Evolutionary conservation across 495 filamentous ascomycete species (phyloP), one percentile per base, ranked within the genome.

Genomic region (Penicillium samsonianum): DNA sequence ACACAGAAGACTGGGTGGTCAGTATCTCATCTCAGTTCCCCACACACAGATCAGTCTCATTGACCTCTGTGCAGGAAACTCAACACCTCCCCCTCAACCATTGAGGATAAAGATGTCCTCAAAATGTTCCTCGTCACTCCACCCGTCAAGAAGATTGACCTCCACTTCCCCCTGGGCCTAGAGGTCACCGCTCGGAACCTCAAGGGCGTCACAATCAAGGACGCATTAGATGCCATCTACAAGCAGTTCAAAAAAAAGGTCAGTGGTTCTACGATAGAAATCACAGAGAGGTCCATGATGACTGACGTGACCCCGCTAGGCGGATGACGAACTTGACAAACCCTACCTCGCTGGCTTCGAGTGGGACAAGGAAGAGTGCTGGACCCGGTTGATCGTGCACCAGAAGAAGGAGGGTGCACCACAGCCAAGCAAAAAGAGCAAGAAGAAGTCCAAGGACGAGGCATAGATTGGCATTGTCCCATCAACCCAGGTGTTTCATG

Each of bases 201-300:
- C 58, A 92, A 93, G 71, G 92, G 92, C 35, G 91, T 96, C 60
- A 96, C 92, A 38, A 90, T 96, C 79, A 96, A 95, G 78, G 92
- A 96, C 74, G 92, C 90, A 53, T 70, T 96, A 68, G 91, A 96
- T 72, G 92, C 89, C 63, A 96, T 96, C 78, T 79, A 94, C 82
- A 96, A 96, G 79, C 84, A 88, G 62, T 94, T 87, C 81, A 93
- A 92, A 82, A 96, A 96, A 85, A 86, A 91, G 86, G 92, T 90
- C 76, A 57, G 75, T 56, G 11, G 19, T n/a, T 25, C 41, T 11
- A 26, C 17, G 14, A 28, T 20, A 26, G 37, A 59, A 43, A 28
- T 2, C 30, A 14, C 11, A 33, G 19, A 5, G 48, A 46, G 19
- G 14, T 23, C 11, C 25, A 55, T 41, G 30, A 38, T 46, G 4